These are phyloP conservation scores for Cystobasidium tubakii DNA, from an alignment of 768 basidiomycete genomes.

Conservation along the genomic window DNA sequence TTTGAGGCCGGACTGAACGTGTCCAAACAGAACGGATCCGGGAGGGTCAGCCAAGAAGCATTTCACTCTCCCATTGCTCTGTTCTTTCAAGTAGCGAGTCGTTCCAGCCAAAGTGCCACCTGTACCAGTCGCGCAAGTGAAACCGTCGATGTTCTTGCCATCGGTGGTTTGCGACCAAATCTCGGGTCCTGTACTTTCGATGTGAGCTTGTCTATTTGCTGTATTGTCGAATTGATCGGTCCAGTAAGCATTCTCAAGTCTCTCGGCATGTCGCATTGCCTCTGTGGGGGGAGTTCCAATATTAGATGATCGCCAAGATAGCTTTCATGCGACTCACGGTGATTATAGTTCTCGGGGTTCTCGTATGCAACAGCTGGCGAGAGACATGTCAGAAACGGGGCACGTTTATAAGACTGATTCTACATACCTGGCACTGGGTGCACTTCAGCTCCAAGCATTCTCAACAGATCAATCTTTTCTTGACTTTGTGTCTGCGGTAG, in stretches of 20 bases:
- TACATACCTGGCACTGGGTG: conserved; percentile 72
- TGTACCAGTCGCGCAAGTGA: conserved; percentile 89
- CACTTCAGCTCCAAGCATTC: conserved; percentile 96
- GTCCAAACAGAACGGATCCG: conserved; percentile 81
- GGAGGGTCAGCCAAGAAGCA: conserved; percentile 96
- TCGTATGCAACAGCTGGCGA: conserved; percentile 75
- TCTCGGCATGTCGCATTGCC: conserved; percentile 76
- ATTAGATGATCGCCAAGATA: background rate
- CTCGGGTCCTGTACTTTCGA: conserved; percentile 86
- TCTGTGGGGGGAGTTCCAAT: conserved; percentile 47
- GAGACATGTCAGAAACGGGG: background rate
- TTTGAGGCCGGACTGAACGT: conserved; percentile 67
- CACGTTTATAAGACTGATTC: background rate
- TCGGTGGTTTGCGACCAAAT: conserved; percentile 72
- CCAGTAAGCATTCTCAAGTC: conserved; percentile 77
- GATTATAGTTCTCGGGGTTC: conserved; percentile 93
- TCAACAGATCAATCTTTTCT: conserved; percentile 94
- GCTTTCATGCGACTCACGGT: conserved; percentile 53
- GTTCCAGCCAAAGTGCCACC: conserved; percentile 91
- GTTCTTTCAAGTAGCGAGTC: conserved; percentile 76
- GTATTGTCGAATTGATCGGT: conserved; percentile 94
- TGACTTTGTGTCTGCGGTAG: conserved; percentile 61
- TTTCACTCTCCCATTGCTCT: conserved; percentile 69
- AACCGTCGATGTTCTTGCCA: conserved; percentile 67
- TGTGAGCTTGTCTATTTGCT: conserved; percentile 84